Evolutionary conservation across 1,139 yeast genomes (phyloP).

Genomic region (Geotrichum histeridarum): DNA sequence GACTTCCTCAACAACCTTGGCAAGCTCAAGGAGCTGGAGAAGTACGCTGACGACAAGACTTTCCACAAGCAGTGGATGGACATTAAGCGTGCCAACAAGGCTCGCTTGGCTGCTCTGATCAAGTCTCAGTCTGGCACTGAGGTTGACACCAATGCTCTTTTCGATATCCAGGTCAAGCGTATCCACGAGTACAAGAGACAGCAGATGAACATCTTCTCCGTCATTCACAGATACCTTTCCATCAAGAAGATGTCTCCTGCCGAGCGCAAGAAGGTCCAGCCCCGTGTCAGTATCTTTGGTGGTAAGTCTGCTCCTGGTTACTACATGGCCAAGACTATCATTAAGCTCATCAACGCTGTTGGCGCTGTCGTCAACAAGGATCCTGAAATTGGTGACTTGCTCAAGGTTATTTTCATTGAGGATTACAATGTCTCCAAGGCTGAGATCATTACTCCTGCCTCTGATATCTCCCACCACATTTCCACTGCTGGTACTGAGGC

Average conservation of each 20-base stretch:
- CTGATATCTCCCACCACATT: conserved; percentile 87
- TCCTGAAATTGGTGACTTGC: conserved; percentile 62
- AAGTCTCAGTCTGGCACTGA: conserved; percentile 63
- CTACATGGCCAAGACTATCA: conserved; percentile 88
- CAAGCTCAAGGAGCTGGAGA: conserved; percentile 60
- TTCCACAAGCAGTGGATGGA: conserved; percentile 69
- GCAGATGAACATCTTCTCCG: conserved; percentile 86
- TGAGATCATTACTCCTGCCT: conserved; percentile 83
- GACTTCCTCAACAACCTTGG: conserved; percentile 66
- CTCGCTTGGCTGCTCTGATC: conserved; percentile 62
- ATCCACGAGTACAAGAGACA: conserved; percentile 95
- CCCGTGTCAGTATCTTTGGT: conserved; percentile 80
- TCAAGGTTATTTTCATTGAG: conserved; percentile 83
- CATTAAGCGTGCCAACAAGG: conserved; percentile 68
- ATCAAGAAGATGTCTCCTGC: conserved; percentile 65
- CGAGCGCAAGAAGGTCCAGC: conserved; percentile 61
- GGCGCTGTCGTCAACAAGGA: conserved; percentile 78
- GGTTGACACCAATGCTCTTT: conserved; percentile 63
- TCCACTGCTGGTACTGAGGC: conserved; percentile 99
- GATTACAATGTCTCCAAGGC: conserved; percentile 94
- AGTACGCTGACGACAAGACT: conserved; percentile 59
- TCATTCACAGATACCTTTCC: conserved; percentile 71
- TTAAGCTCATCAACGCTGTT: conserved; percentile 77
- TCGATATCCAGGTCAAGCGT: conserved; percentile 91
- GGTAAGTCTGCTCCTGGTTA: conserved; percentile 98